Percentiles rank a stretch among this genome's conserved stretches.
Evolutionary conservation across 2,329 filamentous ascomycete species (phyloP).

Genomic region (Monosporascus sp.): DNA sequence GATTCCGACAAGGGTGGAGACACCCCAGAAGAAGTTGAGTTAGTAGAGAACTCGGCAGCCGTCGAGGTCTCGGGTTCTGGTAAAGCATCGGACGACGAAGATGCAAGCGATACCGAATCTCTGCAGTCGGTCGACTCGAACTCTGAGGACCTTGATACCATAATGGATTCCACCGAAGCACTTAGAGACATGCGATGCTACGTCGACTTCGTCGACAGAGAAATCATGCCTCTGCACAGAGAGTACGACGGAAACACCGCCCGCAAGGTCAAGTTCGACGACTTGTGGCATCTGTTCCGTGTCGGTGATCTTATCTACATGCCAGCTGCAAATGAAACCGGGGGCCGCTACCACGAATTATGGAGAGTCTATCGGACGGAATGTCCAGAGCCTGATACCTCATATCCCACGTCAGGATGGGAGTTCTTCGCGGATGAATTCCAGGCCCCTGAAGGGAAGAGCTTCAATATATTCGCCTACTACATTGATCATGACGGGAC

Average conservation of each 20-base stretch:
- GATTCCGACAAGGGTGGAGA: slow-evolving; percentile 18
- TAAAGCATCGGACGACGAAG: slow-evolving; percentile 7
- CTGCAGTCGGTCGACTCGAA: slow-evolving; percentile 32
- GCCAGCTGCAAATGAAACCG: slow-evolving; percentile 28
- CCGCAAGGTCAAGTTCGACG: slow-evolving; percentile 33
- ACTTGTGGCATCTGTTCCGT: slow-evolving; percentile 38
- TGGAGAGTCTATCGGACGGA: slow-evolving; percentile 33
- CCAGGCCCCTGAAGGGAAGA: slow-evolving; percentile 21
- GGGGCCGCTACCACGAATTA: slow-evolving; percentile 33
- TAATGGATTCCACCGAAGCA: slow-evolving; percentile 35
- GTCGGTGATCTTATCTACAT: slow-evolving; percentile 36
- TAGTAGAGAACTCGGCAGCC: slow-evolving; percentile 14
- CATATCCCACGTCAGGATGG: slow-evolving; percentile 27
- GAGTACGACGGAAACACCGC: slow-evolving; percentile 19
- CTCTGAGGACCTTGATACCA: slow-evolving; percentile 28
- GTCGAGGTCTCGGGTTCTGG: slow-evolving; percentile 7
- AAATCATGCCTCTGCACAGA: slow-evolving; percentile 33
- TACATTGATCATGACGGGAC: slow-evolving; percentile 39
- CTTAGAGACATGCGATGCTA: slow-evolving; percentile 38
- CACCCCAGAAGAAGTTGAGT: slow-evolving; percentile 24
- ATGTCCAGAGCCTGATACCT: slow-evolving; percentile 25
- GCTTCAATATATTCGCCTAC: slow-evolving; percentile 33
- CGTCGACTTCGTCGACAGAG: slow-evolving; percentile 37
- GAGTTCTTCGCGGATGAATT: slow-evolving; percentile 31
- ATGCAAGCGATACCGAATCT: slow-evolving; percentile 27